phyloP scores from a whole-genome alignment of 2,329 filamentous ascomycete species.

The Verticillium klebahnii region DNA sequence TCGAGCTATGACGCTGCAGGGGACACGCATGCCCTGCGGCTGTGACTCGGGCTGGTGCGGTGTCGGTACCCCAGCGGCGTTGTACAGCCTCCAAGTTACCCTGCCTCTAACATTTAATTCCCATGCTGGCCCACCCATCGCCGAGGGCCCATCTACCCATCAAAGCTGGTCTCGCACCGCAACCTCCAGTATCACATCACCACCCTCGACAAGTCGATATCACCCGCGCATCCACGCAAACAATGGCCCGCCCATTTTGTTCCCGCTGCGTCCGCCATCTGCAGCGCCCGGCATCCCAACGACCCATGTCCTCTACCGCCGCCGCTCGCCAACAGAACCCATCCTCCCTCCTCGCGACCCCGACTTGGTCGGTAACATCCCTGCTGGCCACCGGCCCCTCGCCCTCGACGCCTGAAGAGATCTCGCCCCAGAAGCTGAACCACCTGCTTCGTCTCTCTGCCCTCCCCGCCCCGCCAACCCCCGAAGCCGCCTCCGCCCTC shows the following conservation, averaged over 20 bases:
- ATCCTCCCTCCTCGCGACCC: constrained; percentile 49
- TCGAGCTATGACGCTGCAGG: constrained; percentile 4
- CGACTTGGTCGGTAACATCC: constrained; percentile 79
- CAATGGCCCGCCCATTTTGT: constrained; percentile 2
- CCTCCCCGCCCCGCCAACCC: constrained; percentile 64
- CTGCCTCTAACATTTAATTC: not conserved
- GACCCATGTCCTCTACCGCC: not conserved
- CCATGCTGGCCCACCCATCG: not conserved
- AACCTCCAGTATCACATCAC: not conserved
- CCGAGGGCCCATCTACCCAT: not conserved
- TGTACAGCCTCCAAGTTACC: not conserved
- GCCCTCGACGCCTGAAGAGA: constrained; percentile 29
- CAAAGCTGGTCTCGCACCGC: not conserved
- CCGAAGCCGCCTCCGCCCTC: constrained; percentile 64
- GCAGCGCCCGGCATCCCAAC: not conserved
- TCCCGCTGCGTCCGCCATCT: constrained; percentile 4
- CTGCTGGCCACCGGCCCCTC: constrained; percentile 46
- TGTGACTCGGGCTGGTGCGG: not conserved
- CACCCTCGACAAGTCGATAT: not conserved
- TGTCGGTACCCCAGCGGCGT: not conserved
- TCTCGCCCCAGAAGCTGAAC: constrained; percentile 65
- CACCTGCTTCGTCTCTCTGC: constrained; percentile 89
- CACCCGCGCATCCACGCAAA: not conserved
- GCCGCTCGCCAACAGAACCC: constrained; percentile 1
- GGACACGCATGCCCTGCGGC: not conserved